Conservation (phyloP, 371 early-diverging fungal species). For the Rhizomucor pusillus region DNA sequence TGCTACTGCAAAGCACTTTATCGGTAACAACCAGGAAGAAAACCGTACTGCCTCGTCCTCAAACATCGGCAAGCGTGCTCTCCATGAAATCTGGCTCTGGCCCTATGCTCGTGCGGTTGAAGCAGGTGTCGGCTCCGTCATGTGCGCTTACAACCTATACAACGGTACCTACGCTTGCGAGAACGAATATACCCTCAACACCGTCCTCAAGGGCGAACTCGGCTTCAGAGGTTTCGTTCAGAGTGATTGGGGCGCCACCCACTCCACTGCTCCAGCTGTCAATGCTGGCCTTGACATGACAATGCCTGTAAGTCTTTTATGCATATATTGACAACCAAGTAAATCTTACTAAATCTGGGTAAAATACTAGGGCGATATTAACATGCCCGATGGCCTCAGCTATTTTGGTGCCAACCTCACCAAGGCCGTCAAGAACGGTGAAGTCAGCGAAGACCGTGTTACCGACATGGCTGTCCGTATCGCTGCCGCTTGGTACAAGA, state of each 20-base stretch:
- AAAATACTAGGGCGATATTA: slow-evolving; percentile 6
- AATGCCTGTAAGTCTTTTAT: slow-evolving; percentile 38
- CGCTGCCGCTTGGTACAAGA: slow-evolving; percentile 51
- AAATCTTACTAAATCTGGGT: neutral
- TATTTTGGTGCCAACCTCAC: slow-evolving; percentile 29
- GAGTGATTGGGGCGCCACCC: slow-evolving; percentile 29
- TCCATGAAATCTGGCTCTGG: slow-evolving; percentile 52
- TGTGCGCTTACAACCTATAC: slow-evolving; percentile 50
- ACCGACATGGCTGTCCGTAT: slow-evolving; percentile 58
- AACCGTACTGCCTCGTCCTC: slow-evolving; percentile 15
- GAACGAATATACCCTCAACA: slow-evolving; percentile 30
- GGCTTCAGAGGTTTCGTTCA: slow-evolving; percentile 31
- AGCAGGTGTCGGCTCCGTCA: slow-evolving; percentile 46
- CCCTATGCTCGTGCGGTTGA: slow-evolving; percentile 47
- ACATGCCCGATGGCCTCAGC: neutral
- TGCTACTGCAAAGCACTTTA: slow-evolving; percentile 56
- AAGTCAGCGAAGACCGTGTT: slow-evolving; percentile 33
- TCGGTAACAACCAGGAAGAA: slow-evolving; percentile 53
- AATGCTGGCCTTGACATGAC: slow-evolving; percentile 49
- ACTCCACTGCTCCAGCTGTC: slow-evolving; percentile 19
- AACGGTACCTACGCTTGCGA: slow-evolving; percentile 40
- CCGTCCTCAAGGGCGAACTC: slow-evolving; percentile 37
- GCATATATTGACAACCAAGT: neutral
- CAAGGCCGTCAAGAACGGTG: slow-evolving; percentile 21
- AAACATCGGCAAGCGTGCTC: slow-evolving; percentile 44